Base-by-base conservation (phyloP, 371 early-diverging fungal species). In the Mucor lusitanicus region DNA sequence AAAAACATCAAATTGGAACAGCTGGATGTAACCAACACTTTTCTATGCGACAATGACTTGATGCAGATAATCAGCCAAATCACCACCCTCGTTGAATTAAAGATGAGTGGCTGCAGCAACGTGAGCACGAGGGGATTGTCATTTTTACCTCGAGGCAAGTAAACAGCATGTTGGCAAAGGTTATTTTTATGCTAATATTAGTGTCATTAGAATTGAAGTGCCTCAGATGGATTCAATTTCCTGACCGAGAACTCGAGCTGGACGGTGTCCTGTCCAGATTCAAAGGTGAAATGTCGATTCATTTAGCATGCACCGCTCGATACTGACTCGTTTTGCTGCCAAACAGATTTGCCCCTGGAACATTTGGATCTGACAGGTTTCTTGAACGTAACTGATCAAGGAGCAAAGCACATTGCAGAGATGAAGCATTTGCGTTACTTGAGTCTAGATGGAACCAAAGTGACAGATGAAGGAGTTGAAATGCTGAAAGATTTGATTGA, bases 181-280 rank as follows among this genome's bases (percentile, higher is more conserved):
- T n/a, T 17, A 19, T 44, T 44, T 50, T 25, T 50, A 7, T 50
- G 15, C 19, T 61, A 61, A 42, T 61, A 28, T 11, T 13, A 40
- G 40, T 17, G 5, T 40, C 4, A 17, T 42, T 50, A 78, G 82
- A 74, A 30, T 61, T 82, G 48, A 55, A 9, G 0, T 35, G 55
- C 27, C 62, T 82, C 40, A 69, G 71, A 67, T 53, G 39, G 13
- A 64, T 81, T 9, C 71, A 72, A 54, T 82, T 82, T 23, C 82
- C 82, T 21, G 74, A 71, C 27, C 69, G 73, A 46, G 74, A 77
- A 32, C 74, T 77, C 53, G 80, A 82, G 30, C 50, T 82, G 3
- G 74, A 82, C 33, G 71, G 65, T 44, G 59, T 74, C 1, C 61
- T 80, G 13, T 62, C 68, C 17, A 71, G 72, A 68, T 78, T 63